These are phyloP conservation scores for Euphorbia tirucalli DNA, from an alignment of 345 rosid species.

Conservation along the genomic window DNA sequence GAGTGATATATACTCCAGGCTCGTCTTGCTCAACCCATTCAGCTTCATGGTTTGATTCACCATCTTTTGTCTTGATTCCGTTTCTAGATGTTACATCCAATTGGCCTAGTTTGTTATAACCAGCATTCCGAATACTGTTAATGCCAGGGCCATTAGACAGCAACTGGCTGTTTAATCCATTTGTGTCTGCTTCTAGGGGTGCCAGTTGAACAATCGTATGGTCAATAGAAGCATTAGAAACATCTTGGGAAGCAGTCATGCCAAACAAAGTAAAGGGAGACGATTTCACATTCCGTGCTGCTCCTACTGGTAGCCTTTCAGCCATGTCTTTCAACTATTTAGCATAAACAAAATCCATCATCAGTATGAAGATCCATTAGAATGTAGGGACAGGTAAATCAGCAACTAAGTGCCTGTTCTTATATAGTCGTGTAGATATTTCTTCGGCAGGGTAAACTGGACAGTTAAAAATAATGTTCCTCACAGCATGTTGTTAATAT, in stretches of 20 bases:
- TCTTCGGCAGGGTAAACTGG: too few relatives aligned
- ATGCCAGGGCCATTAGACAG: slow-evolving; percentile 55
- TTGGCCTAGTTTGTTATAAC: slow-evolving; percentile 51
- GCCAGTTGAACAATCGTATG: slow-evolving; percentile 24
- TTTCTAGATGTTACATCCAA: slow-evolving; percentile 56
- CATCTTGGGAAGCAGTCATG: slow-evolving; percentile 38
- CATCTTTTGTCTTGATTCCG: slow-evolving; percentile 60
- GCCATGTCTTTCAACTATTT: slow-evolving; percentile 85
- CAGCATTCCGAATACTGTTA: slow-evolving; percentile 40
- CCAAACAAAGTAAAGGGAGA: slow-evolving; percentile 50
- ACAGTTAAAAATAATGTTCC: neutral
- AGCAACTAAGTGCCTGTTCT: neutral
- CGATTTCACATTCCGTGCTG: slow-evolving; percentile 22
- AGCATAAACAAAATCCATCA: slow-evolving; percentile 14
- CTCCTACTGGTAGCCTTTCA: slow-evolving; percentile 53
- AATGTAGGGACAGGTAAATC: neutral
- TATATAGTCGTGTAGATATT: neutral
- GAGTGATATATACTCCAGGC: slow-evolving; percentile 94
- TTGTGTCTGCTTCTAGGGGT: slow-evolving; percentile 22
- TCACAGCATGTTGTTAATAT: neutral
- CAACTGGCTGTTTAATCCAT: slow-evolving; percentile 22
- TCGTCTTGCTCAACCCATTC: slow-evolving; percentile 99
- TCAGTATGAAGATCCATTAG: slow-evolving; percentile 19
- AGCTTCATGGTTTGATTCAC: slow-evolving; percentile 56
- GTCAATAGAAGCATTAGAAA: slow-evolving; percentile 18